These are phyloP conservation scores for Ascochyta viciae-villosae DNA, from an alignment of 2,329 filamentous ascomycete genomes.

Conservation along the genomic window DNA sequence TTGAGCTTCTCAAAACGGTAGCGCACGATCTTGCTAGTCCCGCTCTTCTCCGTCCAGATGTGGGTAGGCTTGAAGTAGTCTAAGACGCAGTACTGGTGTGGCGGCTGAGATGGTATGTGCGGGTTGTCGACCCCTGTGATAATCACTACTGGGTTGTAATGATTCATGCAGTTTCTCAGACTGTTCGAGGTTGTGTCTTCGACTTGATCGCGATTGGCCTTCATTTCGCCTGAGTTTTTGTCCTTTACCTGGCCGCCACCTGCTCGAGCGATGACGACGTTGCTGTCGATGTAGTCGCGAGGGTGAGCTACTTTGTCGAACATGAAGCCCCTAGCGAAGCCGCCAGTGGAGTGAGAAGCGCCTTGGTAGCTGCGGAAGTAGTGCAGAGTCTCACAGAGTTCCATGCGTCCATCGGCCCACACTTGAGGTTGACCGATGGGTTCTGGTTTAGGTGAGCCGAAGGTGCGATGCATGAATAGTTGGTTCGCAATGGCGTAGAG, in stretches of 20 bases:
- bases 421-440: slow-evolving; percentile 55
- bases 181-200: slow-evolving; percentile 48
- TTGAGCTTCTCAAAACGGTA: slow-evolving; percentile 72
- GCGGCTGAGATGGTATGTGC: slow-evolving; percentile 58
- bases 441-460: slow-evolving; percentile 39
- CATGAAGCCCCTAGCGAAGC: slow-evolving; percentile 64
- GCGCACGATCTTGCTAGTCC: slow-evolving; percentile 59
- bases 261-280: slow-evolving; percentile 69
- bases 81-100: slow-evolving; percentile 69
- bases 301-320: slow-evolving; percentile 62
- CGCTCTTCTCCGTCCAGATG: slow-evolving; percentile 69
- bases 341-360: slow-evolving; percentile 61
- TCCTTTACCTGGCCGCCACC: slow-evolving; percentile 63
- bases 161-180: slow-evolving; percentile 56
- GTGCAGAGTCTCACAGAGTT: slow-evolving; percentile 68
- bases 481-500: slow-evolving; percentile 23
- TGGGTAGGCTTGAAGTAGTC: slow-evolving; percentile 73
- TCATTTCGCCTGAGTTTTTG: slow-evolving; percentile 54
- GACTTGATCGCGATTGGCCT: slow-evolving; percentile 57
- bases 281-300: slow-evolving; percentile 65
- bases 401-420: slow-evolving; percentile 65
- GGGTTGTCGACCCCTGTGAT: slow-evolving; percentile 61
- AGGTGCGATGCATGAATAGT: slow-evolving; percentile 19
- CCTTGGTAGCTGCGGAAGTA: slow-evolving; percentile 69
- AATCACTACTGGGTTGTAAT: slow-evolving; percentile 60